Conservation (phyloP, 2,329 filamentous ascomycete species). For the Epichloe sylvatica region DNA sequence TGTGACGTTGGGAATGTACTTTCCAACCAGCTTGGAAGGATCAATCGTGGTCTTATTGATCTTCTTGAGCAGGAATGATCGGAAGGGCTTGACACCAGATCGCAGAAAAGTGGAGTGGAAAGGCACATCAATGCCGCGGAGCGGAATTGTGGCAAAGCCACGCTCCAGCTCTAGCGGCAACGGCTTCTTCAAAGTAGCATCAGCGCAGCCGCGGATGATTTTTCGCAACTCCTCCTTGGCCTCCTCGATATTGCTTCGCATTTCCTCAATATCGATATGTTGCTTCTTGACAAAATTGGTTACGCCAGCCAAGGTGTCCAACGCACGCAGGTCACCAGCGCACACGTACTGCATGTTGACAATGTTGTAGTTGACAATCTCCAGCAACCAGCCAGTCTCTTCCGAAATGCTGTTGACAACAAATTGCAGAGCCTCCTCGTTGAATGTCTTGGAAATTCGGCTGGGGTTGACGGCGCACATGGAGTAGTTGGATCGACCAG, state of each 20-base stretch:
- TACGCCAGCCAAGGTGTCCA: conserved; percentile 64
- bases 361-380: conserved; percentile 96
- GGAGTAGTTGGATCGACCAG: conserved; percentile 90
- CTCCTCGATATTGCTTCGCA: conserved; percentile 81
- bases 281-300: conserved; percentile 93
- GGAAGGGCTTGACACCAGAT: conserved; percentile 97
- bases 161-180: conserved; percentile 79
- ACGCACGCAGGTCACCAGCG: conserved; percentile 53
- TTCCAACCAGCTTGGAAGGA: conserved; percentile 88
- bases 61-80: conserved; percentile 97
- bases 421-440: conserved; percentile 91
- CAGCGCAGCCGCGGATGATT: conserved; percentile 80
- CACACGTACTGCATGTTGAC: conserved; percentile 65
- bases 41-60: conserved; percentile 99
- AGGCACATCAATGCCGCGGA: conserved; percentile 93
- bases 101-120: conserved; percentile 99
- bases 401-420: conserved; percentile 92
- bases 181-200: conserved; percentile 79
- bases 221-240: conserved; percentile 80
- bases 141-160: conserved; percentile 91
- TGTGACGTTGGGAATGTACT: conserved; percentile 98
- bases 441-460: conserved; percentile 96
- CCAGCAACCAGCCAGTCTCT: conserved; percentile 85
- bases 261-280: conserved; percentile 90
- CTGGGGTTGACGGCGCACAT: conserved; percentile 99